Evolutionary conservation across 164 flowering plant species (phyloP), one percentile per base, ranked within the genome.

Genomic region (Vitis rupestris): DNA sequence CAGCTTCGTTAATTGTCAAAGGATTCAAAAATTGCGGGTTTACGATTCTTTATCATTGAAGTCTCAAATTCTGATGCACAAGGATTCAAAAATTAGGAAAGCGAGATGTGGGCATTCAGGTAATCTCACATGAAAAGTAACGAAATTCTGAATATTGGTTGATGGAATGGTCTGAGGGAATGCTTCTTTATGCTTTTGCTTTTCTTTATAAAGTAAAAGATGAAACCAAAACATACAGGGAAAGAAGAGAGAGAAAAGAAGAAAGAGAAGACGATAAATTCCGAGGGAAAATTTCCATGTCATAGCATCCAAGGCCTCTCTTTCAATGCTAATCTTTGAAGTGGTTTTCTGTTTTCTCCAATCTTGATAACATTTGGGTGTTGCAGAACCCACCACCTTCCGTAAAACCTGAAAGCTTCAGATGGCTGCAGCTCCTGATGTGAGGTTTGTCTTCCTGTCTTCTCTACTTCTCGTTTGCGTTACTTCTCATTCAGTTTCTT

Each of bases 161-260:
- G 69, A 56, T 49, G 53, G 68, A 72, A 44, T 48, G 68, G 66
- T 61, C 69, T 71, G 66, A 11, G 62, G 69, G 48, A 62, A 54
- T 61, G 30, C 67, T 61, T 68, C 73, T 68, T 73, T 78, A 65
- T 64, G 73, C 84, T 74, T 79, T 86, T 79, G 74, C 85, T 82
- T 85, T 82, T 75, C 65, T 75, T 69, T 63, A 62, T 72, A 82
- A 83, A 82, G 83, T 67, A 58, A 75, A 81, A 78, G 77, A 75
- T 67, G 75, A 73, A 67, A 71, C 64, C 75, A 74, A 69, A 66
- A 62, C 70, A 73, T 64, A 70, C 74, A 70, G 56, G 17, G 50
- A 44, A 49, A 55, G 29, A 37, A 53, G 53, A 76, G 19, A 66
- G 54, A 51, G 50, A 75, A 68, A 49, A 48, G 62, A 71, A 57